These are phyloP conservation scores for Takakia lepidozioides DNA, from an alignment of 225 moss, liverwort and hornwort genomes.

Conservation along the genomic window DNA sequence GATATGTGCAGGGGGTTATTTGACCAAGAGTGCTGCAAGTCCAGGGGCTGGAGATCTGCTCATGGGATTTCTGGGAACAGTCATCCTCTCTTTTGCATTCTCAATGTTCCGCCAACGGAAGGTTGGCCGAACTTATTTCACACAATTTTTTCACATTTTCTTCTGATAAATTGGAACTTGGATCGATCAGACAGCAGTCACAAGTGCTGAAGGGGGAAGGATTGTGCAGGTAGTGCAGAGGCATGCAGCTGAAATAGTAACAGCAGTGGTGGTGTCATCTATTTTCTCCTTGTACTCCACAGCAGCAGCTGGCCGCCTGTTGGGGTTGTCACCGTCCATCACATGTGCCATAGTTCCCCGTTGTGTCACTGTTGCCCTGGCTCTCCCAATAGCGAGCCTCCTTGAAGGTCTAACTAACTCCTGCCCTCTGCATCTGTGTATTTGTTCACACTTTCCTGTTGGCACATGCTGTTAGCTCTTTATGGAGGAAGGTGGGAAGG, in stretches of 20 bases:
- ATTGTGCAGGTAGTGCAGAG: conserved; percentile 74
- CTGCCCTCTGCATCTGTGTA: background rate
- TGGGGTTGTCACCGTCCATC: conserved; percentile 57
- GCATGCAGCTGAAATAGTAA: conserved; percentile 87
- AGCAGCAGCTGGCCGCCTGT: conserved; percentile 60
- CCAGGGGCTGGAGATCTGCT: conserved; percentile 92
- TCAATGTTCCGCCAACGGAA: conserved; percentile 96
- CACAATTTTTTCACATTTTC: background rate
- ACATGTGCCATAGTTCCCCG: conserved; percentile 91
- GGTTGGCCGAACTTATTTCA: conserved; percentile 26
- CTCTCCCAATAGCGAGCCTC: conserved; percentile 87
- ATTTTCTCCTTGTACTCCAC: conserved; percentile 93
- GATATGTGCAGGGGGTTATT: conserved; percentile 64
- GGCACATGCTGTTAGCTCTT: too few relatives aligned
- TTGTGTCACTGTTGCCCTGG: conserved; percentile 95
- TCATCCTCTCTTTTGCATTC: conserved; percentile 94
- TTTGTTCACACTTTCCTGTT: too few relatives aligned
- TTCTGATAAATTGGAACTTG: background rate
- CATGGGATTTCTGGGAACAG: conserved; percentile 92
- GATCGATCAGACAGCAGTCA: conserved; percentile 6
- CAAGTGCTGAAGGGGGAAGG: background rate
- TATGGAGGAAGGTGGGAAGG: too few relatives aligned
- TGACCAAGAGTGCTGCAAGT: conserved; percentile 85
- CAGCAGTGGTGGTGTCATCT: conserved; percentile 71
- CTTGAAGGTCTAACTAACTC: conserved; percentile 60